Conservation (phyloP, 2,329 filamentous ascomycete species). For the Onygenales sp. region DNA sequence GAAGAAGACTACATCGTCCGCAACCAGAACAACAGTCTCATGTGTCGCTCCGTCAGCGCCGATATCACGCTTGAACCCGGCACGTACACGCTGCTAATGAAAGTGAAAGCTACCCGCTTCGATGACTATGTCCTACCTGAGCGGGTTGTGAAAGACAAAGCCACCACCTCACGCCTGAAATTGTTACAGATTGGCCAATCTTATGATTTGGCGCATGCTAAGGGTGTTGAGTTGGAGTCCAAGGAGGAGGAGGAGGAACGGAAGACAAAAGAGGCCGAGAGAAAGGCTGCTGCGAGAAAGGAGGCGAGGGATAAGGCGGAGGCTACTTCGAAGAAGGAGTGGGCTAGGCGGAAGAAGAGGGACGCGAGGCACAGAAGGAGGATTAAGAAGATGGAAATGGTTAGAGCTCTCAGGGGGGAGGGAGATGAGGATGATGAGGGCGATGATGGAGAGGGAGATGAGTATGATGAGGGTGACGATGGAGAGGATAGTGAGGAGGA, state of each 20-base stretch:
- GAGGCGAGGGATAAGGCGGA: conserved; percentile 29
- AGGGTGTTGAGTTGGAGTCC: conserved; percentile 29
- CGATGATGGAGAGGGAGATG: conserved; percentile 1
- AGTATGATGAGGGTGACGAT: background rate
- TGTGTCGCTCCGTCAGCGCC: conserved; percentile 66
- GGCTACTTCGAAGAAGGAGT: conserved; percentile 31
- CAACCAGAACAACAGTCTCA: conserved; percentile 47
- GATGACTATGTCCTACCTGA: conserved; percentile 47
- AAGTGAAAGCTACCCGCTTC: conserved; percentile 57
- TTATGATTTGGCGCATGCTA: conserved; percentile 38
- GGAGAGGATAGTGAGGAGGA: background rate
- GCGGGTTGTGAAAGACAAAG: conserved; percentile 57
- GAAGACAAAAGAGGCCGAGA: conserved; percentile 20
- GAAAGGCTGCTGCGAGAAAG: conserved; percentile 24
- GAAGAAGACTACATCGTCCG: conserved; percentile 51
- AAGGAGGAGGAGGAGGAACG: conserved; percentile 25
- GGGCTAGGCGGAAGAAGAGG: conserved; percentile 30
- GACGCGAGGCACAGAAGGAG: conserved; percentile 21
- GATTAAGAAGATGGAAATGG: conserved; percentile 17
- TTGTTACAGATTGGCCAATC: conserved; percentile 43
- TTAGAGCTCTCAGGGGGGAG: conserved; percentile 7
- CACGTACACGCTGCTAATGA: conserved; percentile 65
- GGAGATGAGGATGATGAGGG: background rate
- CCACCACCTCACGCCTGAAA: conserved; percentile 59
- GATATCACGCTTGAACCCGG: conserved; percentile 67